These are phyloP conservation scores for Phoma sp. DNA, from an alignment of 2,329 filamentous ascomycete species.

Conservation along the genomic window DNA sequence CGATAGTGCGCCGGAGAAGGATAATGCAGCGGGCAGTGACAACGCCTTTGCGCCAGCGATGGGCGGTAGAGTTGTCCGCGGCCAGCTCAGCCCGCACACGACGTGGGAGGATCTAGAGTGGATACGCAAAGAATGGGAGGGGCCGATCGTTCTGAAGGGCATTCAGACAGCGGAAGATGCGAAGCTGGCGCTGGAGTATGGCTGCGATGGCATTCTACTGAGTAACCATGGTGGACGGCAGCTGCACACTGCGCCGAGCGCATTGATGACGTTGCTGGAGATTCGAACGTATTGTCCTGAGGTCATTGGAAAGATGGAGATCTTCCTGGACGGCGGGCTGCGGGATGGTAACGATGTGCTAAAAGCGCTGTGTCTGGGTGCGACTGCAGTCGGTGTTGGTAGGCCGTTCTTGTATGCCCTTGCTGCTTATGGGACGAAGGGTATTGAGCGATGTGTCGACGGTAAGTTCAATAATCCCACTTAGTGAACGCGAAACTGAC, in stretches of 20 bases:
- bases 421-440: conserved; percentile 47
- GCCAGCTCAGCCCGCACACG: conserved; percentile 54
- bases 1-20: conserved; percentile 8
- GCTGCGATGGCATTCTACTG: conserved; percentile 57
- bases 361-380: conserved; percentile 50
- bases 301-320: conserved; percentile 45
- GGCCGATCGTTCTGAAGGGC: conserved; percentile 56
- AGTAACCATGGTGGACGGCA: conserved; percentile 64
- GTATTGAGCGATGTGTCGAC: conserved; percentile 47
- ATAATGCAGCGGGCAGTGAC: conserved; percentile 54
- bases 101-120: conserved; percentile 58
- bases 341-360: conserved; percentile 49
- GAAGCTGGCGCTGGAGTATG: conserved; percentile 53
- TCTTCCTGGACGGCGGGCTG: conserved; percentile 50
- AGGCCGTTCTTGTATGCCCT: conserved; percentile 50
- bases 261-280: conserved; percentile 49
- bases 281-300: conserved; percentile 48
- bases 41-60: conserved; percentile 65
- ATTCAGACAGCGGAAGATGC: conserved; percentile 56
- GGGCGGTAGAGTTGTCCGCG: conserved; percentile 54
- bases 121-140: conserved; percentile 51
- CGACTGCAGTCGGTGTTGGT: conserved; percentile 50
- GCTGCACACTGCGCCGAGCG: conserved; percentile 53
- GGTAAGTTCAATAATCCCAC: conserved; percentile 32
- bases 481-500: conserved; percentile 1